Evolutionary conservation across 139 green algal genomes (phyloP), one percentile per base, ranked within the genome.

Genomic region (Closterium sp.): DNA sequence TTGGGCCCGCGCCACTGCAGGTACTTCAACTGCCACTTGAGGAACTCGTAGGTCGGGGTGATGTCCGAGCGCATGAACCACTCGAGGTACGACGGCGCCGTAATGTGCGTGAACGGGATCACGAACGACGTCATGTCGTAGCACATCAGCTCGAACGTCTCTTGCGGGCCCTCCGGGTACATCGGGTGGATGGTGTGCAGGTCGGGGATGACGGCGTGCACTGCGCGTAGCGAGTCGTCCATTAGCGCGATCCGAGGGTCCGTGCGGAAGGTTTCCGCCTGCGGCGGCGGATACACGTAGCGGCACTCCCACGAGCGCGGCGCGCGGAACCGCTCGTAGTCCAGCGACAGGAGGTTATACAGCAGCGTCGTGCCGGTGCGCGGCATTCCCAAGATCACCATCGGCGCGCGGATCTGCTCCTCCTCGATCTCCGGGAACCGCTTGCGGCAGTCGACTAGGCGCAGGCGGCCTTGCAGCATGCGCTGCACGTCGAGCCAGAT

Each of bases 311-410:
- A 88, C 33, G 85, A 38, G 85, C 33, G 33, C 33, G 85, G 85
- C 1, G 85, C 25, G 85, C 85, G 85, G 85, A 43, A 69, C 25
- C 33, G 33, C 85, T 43, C 30, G 30, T 33, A 38, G 85, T 88
- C 85, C 0, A 31, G 32, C 33, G 85, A 32, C 34, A 88, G 85
- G 31, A 88, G 85, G 85, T 88, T 43, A 30, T 55, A 55, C 33
- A 88, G 33, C 85, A 88, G 85, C 33, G 85, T 88, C 85, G 85
- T 88, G 85, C 85, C 85, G 25, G 85, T 88, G 33, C 85, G 33
- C 34, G 85, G 85, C 85, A 88, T 32, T 12, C 85, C 85, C 85
- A 88, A 3, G 25, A 88, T 55, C 16, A 88, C 31, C 85, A 88
- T 31, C 34, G 85, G 85, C 33, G 33, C 85, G 31, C 32, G 84